These are phyloP conservation scores for Centaurea solstitialis DNA, from an alignment of 129 eudicot species.

Conservation along the genomic window DNA sequence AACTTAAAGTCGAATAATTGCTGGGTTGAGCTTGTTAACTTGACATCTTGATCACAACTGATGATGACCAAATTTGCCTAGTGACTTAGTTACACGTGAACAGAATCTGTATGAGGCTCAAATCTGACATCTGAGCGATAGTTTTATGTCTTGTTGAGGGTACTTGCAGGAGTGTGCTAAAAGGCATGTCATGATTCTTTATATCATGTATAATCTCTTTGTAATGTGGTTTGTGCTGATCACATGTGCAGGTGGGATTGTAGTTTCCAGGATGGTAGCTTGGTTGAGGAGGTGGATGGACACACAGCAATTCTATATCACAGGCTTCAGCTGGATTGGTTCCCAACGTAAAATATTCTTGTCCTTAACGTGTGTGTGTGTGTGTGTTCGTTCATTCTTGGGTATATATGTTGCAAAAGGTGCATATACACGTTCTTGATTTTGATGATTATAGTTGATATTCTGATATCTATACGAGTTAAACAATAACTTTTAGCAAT, in stretches of 20 bases:
- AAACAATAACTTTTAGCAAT: not conserved
- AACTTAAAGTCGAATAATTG: not conserved
- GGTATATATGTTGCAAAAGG: slow-evolving; percentile 18
- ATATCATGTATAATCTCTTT: not conserved
- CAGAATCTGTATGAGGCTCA: not conserved
- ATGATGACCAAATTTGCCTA: not conserved
- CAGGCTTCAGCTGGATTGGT: slow-evolving; percentile 95
- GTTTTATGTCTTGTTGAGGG: not conserved
- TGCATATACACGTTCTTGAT: not conserved
- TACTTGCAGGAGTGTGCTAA: not conserved
- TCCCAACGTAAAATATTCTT: slow-evolving; percentile 66
- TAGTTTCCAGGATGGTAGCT: slow-evolving; percentile 93
- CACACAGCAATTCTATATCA: slow-evolving; percentile 97
- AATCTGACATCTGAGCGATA: not conserved
- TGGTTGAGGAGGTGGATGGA: slow-evolving; percentile 99
- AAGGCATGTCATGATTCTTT: not conserved
- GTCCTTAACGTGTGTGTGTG: slow-evolving; percentile 1
- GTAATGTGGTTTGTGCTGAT: slow-evolving; percentile 7
- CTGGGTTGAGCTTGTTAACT: not conserved
- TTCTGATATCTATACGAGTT: not conserved
- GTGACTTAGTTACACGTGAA: not conserved
- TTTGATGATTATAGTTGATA: not conserved
- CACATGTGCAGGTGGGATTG: slow-evolving; percentile 86
- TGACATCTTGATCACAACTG: not conserved
- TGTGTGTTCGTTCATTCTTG: slow-evolving; percentile 8